A percentile compares a stretch with the other conserved stretches of the same genome.
Evolutionary conservation across 805 yeast species (phyloP).

Genomic region (Saccharomycopsis amapae): DNA sequence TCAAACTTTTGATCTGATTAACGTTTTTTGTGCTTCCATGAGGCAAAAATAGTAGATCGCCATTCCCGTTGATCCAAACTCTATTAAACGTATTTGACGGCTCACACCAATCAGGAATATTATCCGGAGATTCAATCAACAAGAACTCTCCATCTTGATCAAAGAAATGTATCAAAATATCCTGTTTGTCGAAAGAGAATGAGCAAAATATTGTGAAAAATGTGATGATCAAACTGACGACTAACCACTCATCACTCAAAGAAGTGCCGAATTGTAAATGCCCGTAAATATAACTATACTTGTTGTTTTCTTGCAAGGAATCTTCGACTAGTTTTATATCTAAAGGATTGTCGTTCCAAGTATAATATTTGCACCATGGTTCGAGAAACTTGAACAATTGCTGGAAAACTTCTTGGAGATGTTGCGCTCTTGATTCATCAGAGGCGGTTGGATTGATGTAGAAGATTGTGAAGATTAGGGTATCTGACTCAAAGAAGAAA

Average conservation of each 20-base stretch:
- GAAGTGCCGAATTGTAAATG: conserved; percentile 36
- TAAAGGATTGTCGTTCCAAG: conserved; percentile 35
- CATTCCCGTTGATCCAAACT: conserved; percentile 40
- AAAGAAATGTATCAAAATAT: conserved; percentile 37
- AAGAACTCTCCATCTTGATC: conserved; percentile 55
- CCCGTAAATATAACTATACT: conserved; percentile 26
- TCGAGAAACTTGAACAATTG: conserved; percentile 26
- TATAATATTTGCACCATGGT: conserved; percentile 35
- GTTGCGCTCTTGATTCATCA: conserved; percentile 19
- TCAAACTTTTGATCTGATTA: conserved; percentile 28
- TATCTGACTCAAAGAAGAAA: conserved; percentile 20
- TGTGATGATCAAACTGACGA: conserved; percentile 34
- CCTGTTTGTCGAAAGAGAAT: conserved; percentile 22
- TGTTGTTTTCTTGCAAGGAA: conserved; percentile 13
- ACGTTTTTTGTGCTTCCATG: background rate
- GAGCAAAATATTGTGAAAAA: conserved; percentile 27
- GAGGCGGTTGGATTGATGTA: conserved; percentile 28
- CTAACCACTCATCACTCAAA: conserved; percentile 38
- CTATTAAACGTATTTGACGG: conserved; percentile 44
- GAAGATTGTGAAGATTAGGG: conserved; percentile 27
- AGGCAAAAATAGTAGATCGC: conserved; percentile 10
- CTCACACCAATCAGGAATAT: conserved; percentile 40
- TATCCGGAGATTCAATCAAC: conserved; percentile 42
- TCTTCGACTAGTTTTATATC: conserved; percentile 23
- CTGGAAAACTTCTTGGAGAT: conserved; percentile 21